A percentile compares a stretch with the other conserved stretches of the same genome.
These are phyloP conservation scores for Basipetospora chlamydospora DNA, from an alignment of 2,329 filamentous ascomycete species.

Conservation along the genomic window DNA sequence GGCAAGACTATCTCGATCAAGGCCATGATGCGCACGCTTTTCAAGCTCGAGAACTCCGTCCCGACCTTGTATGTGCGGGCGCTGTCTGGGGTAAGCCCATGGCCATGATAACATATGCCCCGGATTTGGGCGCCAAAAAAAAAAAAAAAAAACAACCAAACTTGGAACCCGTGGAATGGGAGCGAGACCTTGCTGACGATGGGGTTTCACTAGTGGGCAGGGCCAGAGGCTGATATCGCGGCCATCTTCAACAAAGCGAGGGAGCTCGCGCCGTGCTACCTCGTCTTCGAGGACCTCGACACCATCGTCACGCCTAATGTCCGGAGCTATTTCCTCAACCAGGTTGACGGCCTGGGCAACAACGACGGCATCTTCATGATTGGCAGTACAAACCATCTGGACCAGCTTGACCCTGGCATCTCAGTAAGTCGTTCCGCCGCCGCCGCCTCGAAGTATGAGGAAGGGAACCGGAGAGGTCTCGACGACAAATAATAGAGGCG, in stretches of 20 bases:
- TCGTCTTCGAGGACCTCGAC: constrained; percentile 61
- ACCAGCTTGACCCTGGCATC: constrained; percentile 52
- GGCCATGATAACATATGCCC: constrained; percentile 5
- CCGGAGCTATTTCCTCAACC: constrained; percentile 57
- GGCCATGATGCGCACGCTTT: constrained; percentile 52
- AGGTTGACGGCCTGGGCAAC: constrained; percentile 53
- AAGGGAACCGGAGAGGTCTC: too few species aligned
- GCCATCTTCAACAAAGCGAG: constrained; percentile 45
- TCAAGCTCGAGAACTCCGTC: constrained; percentile 33
- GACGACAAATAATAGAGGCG: too few species aligned
- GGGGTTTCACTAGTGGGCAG: constrained; percentile 23
- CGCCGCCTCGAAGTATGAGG: too few species aligned
- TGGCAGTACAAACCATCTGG: constrained; percentile 50
- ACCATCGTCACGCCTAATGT: constrained; percentile 45
- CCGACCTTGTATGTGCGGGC: constrained; percentile 49
- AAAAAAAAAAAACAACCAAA: too few species aligned
- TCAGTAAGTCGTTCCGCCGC: constrained; percentile 29
- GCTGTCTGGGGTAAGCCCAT: constrained; percentile 20
- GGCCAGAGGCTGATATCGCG: constrained; percentile 40
- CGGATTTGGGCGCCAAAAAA: too few species aligned
- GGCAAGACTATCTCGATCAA: constrained; percentile 60
- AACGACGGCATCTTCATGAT: constrained; percentile 62
- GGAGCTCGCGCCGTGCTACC: constrained; percentile 49
- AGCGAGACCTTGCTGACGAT: constrained; percentile 11
- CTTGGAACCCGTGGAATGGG: too few species aligned